Evolutionary conservation across 176 grass and related monocot genomes (phyloP), one percentile per base, ranked within the genome.

Genomic region (Phoenix roebelenii): DNA sequence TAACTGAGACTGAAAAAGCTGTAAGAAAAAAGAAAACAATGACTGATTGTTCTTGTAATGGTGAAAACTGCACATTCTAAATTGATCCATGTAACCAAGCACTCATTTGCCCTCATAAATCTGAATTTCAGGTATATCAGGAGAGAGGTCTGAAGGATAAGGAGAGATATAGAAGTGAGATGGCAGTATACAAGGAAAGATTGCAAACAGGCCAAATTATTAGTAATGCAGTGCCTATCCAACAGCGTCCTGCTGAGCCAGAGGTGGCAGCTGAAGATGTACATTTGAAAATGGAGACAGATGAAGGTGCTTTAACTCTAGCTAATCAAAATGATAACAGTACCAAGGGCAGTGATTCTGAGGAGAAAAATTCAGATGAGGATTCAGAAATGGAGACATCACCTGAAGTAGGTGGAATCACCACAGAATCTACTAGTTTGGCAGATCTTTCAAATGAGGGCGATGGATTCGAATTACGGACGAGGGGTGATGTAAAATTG

Each of bases 1-100:
- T 98, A 69, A 67, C 77, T 54, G 79, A 86, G 52, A 66, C 69
- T 88, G 87, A 98, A 5, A 97, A 88, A 78, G 81, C 84, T 64
- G 93, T 98, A 92, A 98, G 87, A 69, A 28, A 3, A 4, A 28
- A 4, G 26, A 28, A 28, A 28, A 28, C 26, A 28, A 4, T 28
- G 5, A 28, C 26, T 28, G 26, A 3, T 28, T 3, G 3, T 28
- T 28, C 26, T 28, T 4, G 26, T 28, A 28, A 28, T 28, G 26
- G 2, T 28, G 26, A 28, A 4, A 28, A 28, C 26, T 28, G 26
- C 3, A 28, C 26, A 28, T 28, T 28, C 26, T 28, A 28, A 28
- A 4, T 3, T 4, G 26, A 28, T 28, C 26, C 26, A 28, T 3
- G 26, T 28, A 3, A 28, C 5, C 26, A 28, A 28, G 5, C 5